Base-by-base conservation (phyloP, 2,329 filamentous ascomycete genomes). In the Sarocladium brachiariae region DNA sequence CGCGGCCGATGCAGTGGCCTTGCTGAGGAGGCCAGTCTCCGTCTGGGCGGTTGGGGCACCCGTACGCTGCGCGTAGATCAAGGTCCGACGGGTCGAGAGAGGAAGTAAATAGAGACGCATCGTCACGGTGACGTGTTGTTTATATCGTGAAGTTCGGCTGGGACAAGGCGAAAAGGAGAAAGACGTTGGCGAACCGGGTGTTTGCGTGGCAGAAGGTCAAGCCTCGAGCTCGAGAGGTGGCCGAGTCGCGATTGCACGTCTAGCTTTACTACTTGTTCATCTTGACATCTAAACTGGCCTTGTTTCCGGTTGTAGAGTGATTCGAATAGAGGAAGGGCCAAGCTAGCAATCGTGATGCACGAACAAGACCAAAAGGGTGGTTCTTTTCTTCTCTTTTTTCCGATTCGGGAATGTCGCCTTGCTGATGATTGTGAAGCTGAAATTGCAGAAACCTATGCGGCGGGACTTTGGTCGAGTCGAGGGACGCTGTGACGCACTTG, bases 91-190 rank as follows among this genome's bases (percentile, higher is more conserved):
- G 57, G 90, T 95, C 53, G 92, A 95, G 61, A 99, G 86, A 55
- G 93, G 93, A 52, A 99, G 80, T 56, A 99, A 83, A 71, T 90
- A 96, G 68, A 99, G 79, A 66, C 90, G 88, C 93, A 99, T 97
- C 54, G 64, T 70, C 61, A 56, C 18, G 18, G 25, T 31, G 27
- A 8, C 7, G 4, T 34, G 31, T 19, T 4, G 18, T 7, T 9
- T 10, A n/a, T 27, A 6, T 46, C 5, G 13, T 4, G 23, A 30
- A 14, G 8, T 18, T 27, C 4, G 16, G 27, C 7, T 13, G 27
- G 4, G n/a, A 10, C 10, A 13, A 4, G 3, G 10, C 7, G 19
- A 27, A 31, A 31, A 37, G 23, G 23, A 25, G n/a, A 14, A 23
- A 18, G 4, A 9, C 10, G 9, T 19, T 35, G 33, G 8, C 21